Percentiles rank a stretch among this genome's conserved stretches.
phyloP scores from a whole-genome alignment of 2,329 filamentous ascomycete species.

The Sclerotinia nivalis region DNA sequence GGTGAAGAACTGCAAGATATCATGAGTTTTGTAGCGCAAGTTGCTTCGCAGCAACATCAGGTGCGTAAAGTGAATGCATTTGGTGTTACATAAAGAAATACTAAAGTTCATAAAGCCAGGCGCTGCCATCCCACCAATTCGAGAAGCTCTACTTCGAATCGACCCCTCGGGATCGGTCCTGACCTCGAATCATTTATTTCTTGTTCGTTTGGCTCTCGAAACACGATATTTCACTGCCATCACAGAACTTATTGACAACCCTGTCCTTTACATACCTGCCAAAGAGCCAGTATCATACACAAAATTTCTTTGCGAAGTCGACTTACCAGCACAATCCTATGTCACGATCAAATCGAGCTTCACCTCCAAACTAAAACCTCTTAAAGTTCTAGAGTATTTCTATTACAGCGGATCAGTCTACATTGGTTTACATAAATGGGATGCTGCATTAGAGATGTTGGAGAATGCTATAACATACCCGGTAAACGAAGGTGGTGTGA shows the following conservation, averaged over 20 bases:
- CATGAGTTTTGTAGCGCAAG: slow-evolving; percentile 43
- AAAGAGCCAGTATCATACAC: slow-evolving; percentile 41
- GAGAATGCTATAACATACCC: slow-evolving; percentile 69
- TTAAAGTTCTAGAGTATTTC: slow-evolving; percentile 66
- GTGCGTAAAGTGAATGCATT: slow-evolving; percentile 27
- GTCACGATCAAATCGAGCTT: slow-evolving; percentile 61
- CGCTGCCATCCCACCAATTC: slow-evolving; percentile 36
- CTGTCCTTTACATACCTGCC: slow-evolving; percentile 65
- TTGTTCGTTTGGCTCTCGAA: slow-evolving; percentile 59
- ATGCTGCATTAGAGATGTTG: slow-evolving; percentile 60
- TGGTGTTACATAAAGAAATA: neutral
- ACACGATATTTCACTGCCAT: slow-evolving; percentile 55
- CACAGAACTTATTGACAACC: slow-evolving; percentile 62
- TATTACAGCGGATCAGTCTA: slow-evolving; percentile 64
- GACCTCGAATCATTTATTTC: slow-evolving; percentile 60
- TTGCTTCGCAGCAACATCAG: slow-evolving; percentile 31
- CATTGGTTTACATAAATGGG: slow-evolving; percentile 62
- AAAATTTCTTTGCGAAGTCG: slow-evolving; percentile 49
- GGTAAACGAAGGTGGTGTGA: slow-evolving; percentile 60
- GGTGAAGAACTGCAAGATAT: slow-evolving; percentile 50
- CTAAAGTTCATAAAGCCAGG: slow-evolving; percentile 32
- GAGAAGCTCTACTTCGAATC: slow-evolving; percentile 59
- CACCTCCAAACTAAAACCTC: slow-evolving; percentile 52
- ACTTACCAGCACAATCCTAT: slow-evolving; percentile 53
- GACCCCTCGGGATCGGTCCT: slow-evolving; percentile 68